Conservation (phyloP, 768 basidiomycete species). For the Russula virescens region DNA sequence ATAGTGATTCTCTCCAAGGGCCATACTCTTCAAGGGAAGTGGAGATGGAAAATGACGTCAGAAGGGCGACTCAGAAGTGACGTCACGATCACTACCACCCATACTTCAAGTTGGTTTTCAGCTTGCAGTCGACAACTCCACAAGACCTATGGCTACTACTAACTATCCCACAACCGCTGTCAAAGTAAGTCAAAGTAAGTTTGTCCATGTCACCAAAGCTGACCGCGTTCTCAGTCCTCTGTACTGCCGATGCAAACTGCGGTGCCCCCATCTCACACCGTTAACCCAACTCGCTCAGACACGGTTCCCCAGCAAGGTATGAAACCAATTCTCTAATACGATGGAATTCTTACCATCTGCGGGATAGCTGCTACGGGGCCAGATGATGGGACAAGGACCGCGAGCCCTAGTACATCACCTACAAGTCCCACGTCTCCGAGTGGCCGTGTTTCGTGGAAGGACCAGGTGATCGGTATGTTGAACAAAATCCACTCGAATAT, state of each 20-base stretch:
- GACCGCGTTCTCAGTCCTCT: neutral
- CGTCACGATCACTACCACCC: neutral
- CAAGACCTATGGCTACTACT: neutral
- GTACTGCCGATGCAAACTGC: neutral
- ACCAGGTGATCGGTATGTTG: conserved; percentile 48
- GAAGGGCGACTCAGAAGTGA: neutral
- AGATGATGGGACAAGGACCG: conserved; percentile 33
- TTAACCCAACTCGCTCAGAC: conserved; percentile 28
- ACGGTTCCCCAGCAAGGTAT: conserved; percentile 34
- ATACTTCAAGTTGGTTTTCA: neutral
- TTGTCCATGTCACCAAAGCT: neutral
- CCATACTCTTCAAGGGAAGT: too few relatives aligned
- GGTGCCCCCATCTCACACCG: conserved; percentile 28
- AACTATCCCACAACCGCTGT: neutral
- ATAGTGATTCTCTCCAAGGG: too few relatives aligned
- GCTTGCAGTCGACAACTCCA: too few relatives aligned
- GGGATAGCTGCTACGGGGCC: conserved; percentile 30
- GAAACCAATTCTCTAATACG: too few relatives aligned
- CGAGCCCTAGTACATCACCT: conserved; percentile 25
- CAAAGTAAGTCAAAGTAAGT: neutral
- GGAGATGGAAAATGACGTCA: neutral
- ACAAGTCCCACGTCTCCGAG: conserved; percentile 15
- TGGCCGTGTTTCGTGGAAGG: conserved; percentile 48
- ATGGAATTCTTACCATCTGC: neutral
- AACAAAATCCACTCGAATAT: neutral